Evolutionary conservation across 2,329 filamentous ascomycete genomes (phyloP).

Genomic region (Didymella exigua): DNA sequence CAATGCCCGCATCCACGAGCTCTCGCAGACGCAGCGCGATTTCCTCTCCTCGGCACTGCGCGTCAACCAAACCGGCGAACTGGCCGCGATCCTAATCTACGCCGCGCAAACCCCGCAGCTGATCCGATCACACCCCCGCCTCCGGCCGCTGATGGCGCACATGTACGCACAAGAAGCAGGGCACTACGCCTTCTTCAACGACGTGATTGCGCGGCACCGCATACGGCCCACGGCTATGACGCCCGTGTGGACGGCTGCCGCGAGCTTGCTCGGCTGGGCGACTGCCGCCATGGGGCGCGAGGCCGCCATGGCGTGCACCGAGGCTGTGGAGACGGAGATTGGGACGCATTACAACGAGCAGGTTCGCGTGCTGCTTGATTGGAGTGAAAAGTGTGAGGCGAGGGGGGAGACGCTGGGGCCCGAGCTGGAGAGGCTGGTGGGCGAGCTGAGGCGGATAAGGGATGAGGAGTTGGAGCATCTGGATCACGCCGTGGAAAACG

Average conservation of each 20-base stretch:
- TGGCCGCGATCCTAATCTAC: conserved; percentile 96
- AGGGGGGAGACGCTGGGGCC: conserved; percentile 80
- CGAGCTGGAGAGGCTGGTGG: conserved; percentile 75
- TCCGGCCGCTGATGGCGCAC: conserved; percentile 90
- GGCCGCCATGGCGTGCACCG: conserved; percentile 97
- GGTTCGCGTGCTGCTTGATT: conserved; percentile 79
- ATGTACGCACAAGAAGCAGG: conserved; percentile 97
- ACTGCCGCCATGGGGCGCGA: conserved; percentile 89
- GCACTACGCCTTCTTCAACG: conserved; percentile 86
- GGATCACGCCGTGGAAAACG: conserved; percentile 91
- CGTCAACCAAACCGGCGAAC: conserved; percentile 95
- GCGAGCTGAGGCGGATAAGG: conserved; percentile 78
- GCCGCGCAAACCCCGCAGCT: conserved; percentile 84
- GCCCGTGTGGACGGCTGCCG: conserved; percentile 82
- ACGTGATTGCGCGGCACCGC: conserved; percentile 80
- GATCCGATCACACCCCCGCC: conserved; percentile 78
- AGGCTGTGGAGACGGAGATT: conserved; percentile 98
- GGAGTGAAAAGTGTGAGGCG: conserved; percentile 75
- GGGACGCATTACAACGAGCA: conserved; percentile 95
- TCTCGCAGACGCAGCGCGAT: conserved; percentile 39
- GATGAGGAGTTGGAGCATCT: conserved; percentile 98
- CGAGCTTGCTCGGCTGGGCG: conserved; percentile 82
- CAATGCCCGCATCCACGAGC: conserved; percentile 33
- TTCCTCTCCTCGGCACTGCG: conserved; percentile 64
- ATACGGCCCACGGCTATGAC: conserved; percentile 92